These are phyloP conservation scores for Cnidoscolus chayamansa DNA, from an alignment of 441 rosid species.

Conservation along the genomic window DNA sequence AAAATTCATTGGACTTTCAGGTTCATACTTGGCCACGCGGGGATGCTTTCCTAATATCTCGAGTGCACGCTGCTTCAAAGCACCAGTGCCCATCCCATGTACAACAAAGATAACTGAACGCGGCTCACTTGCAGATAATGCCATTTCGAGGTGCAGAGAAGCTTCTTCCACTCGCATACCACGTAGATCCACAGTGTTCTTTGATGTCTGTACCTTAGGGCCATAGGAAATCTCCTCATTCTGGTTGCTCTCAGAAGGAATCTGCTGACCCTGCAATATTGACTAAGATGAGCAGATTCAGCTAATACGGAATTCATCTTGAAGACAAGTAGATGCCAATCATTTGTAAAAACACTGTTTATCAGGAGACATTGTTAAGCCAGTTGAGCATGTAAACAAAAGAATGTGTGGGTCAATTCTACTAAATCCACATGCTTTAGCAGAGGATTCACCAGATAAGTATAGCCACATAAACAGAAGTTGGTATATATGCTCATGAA, in stretches of 20 bases:
- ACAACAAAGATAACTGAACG: conserved; percentile 56
- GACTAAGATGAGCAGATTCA: conserved; percentile 21
- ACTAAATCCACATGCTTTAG: background rate
- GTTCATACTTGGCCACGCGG: conserved; percentile 59
- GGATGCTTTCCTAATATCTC: conserved; percentile 57
- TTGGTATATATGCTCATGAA: background rate
- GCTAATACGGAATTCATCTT: background rate
- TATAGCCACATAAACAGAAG: background rate
- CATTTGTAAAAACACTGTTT: background rate
- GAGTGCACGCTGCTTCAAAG: conserved; percentile 56
- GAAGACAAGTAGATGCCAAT: background rate
- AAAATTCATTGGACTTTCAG: conserved; percentile 71
- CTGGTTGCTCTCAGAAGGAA: conserved; percentile 21
- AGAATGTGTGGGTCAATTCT: background rate
- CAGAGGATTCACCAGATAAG: background rate
- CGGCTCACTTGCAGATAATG: conserved; percentile 45
- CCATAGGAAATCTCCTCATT: conserved; percentile 38
- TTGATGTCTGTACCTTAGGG: conserved; percentile 59
- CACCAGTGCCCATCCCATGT: conserved; percentile 84
- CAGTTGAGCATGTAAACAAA: background rate
- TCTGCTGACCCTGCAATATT: conserved; percentile 33
- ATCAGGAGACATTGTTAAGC: background rate
- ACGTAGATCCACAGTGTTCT: conserved; percentile 76
- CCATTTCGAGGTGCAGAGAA: conserved; percentile 57
- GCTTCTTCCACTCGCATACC: conserved; percentile 88